A percentile compares a stretch with the other conserved stretches of the same genome.
These are phyloP conservation scores for Amylostereum areolatum DNA, from an alignment of 1,284 basidiomycete species.

Conservation along the genomic window DNA sequence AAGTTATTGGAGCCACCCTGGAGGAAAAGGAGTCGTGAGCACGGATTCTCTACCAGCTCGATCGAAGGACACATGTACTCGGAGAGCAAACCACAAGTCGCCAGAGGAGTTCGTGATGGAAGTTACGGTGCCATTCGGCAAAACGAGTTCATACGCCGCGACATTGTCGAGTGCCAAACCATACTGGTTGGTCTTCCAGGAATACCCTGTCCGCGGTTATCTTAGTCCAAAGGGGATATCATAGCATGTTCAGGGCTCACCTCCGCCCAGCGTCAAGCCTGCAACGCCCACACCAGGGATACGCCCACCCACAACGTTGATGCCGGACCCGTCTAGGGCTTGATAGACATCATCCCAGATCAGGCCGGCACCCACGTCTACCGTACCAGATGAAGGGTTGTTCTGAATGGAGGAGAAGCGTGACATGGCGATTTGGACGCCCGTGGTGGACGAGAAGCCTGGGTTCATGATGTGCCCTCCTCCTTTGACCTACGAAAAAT, in stretches of 20 bases:
- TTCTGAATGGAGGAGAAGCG: conserved; percentile 36
- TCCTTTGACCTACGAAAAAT: conserved; percentile 34
- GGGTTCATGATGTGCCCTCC: conserved; percentile 43
- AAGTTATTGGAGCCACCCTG: conserved; percentile 12
- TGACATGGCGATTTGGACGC: conserved; percentile 45
- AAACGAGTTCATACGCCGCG: conserved; percentile 39
- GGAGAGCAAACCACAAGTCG: conserved; percentile 41
- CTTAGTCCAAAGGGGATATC: neutral
- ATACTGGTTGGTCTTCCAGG: conserved; percentile 45
- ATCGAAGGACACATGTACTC: neutral
- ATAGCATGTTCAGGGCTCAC: conserved; percentile 15
- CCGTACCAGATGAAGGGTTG: conserved; percentile 23
- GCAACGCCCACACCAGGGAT: conserved; percentile 40
- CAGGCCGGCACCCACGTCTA: conserved; percentile 40
- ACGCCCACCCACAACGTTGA: conserved; percentile 42
- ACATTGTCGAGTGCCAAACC: conserved; percentile 48
- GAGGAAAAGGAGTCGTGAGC: neutral
- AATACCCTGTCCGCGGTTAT: conserved; percentile 37
- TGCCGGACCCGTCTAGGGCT: conserved; percentile 27
- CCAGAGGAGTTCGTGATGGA: conserved; percentile 31
- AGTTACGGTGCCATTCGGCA: conserved; percentile 37
- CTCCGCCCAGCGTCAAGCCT: conserved; percentile 44
- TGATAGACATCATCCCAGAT: conserved; percentile 46
- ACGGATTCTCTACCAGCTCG: too few relatives aligned
- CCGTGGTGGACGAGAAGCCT: conserved; percentile 44